phyloP scores from a whole-genome alignment of 2,329 filamentous ascomycete genomes.

The Calonectria leucothoes region DNA sequence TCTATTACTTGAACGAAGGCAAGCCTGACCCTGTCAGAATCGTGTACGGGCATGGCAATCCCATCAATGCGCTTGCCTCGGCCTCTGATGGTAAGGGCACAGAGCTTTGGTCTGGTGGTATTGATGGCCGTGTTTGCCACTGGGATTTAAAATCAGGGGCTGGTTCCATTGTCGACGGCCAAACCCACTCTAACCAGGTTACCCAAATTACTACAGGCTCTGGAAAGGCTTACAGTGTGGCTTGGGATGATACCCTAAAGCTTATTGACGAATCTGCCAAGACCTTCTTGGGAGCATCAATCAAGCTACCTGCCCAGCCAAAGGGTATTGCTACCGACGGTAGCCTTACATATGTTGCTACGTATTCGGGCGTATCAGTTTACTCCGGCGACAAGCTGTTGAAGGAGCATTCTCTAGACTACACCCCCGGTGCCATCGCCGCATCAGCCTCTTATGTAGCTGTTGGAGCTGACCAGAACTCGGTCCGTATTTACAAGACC shows the following conservation, averaged over 20 bases:
- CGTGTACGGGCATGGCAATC: conserved; percentile 91
- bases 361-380: conserved; percentile 61
- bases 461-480: conserved; percentile 79
- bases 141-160: conserved; percentile 83
- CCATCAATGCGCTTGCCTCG: conserved; percentile 77
- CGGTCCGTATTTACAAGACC: conserved; percentile 77
- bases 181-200: conserved; percentile 87
- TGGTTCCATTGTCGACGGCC: conserved; percentile 80
- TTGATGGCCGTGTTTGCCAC: conserved; percentile 85
- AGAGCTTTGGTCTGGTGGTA: conserved; percentile 89
- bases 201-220: conserved; percentile 74
- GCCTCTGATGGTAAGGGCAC: conserved; percentile 63
- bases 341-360: conserved; percentile 67
- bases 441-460: conserved; percentile 76
- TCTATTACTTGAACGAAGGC: conserved; percentile 87
- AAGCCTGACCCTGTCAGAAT: conserved; percentile 75
- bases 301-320: conserved; percentile 82
- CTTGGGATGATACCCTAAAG: conserved; percentile 93
- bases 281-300: conserved; percentile 77
- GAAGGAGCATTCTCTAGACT: conserved; percentile 69
- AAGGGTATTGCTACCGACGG: conserved; percentile 74
- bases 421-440: conserved; percentile 77
- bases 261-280: conserved; percentile 79
- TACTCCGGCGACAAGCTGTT: conserved; percentile 72
- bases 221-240: conserved; percentile 83